These are phyloP conservation scores for Sarocladiaceae sp. DNA, from an alignment of 2,329 filamentous ascomycete genomes.

Conservation along the genomic window DNA sequence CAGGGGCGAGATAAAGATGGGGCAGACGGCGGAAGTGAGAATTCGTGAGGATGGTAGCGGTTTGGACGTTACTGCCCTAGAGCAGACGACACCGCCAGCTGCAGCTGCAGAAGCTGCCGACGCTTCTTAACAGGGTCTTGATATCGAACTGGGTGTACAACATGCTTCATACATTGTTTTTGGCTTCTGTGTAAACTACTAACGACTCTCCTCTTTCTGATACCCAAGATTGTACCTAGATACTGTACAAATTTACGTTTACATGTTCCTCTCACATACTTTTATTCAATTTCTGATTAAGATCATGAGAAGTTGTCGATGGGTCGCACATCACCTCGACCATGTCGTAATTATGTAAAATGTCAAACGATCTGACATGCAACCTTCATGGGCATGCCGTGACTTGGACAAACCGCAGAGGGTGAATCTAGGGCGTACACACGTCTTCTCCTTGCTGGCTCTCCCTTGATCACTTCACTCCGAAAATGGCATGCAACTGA, in stretches of 20 bases:
- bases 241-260: background rate
- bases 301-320: too few species aligned
- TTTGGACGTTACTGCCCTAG: constrained; percentile 40
- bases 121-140: background rate
- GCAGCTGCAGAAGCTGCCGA: background rate
- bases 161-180: background rate
- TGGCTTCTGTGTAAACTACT: constrained; percentile 1
- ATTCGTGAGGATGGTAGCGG: constrained; percentile 57
- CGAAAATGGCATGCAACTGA: too few species aligned
- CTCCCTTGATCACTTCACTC: too few species aligned
- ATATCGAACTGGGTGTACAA: background rate
- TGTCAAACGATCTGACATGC: too few species aligned
- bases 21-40: constrained; percentile 64
- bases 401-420: too few species aligned
- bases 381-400: too few species aligned
- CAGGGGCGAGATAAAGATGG: constrained; percentile 69
- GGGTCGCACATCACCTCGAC: too few species aligned
- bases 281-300: too few species aligned
- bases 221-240: constrained; percentile 4
- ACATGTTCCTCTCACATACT: too few species aligned
- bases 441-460: too few species aligned
- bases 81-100: background rate
- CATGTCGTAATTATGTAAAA: too few species aligned
- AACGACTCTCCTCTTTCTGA: background rate
- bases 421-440: too few species aligned